These are phyloP conservation scores for Aspergillus carbonarius DNA, from an alignment of 2,329 filamentous ascomycete species.

Conservation along the genomic window DNA sequence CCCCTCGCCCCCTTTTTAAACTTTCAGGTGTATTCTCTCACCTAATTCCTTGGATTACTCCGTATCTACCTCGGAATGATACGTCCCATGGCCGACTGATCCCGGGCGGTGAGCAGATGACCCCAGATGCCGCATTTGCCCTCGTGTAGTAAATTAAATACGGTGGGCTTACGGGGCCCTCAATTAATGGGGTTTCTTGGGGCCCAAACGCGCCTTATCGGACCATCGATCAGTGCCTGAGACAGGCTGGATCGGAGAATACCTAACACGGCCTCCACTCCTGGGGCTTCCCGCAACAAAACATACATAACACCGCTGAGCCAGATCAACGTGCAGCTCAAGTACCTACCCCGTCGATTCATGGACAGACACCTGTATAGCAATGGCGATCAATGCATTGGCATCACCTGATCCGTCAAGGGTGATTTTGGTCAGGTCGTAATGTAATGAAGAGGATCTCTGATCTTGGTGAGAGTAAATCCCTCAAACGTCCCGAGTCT, in stretches of 20 bases:
- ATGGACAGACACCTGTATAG: neutral
- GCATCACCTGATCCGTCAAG: neutral
- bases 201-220: slow-evolving; percentile 2
- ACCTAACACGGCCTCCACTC: neutral
- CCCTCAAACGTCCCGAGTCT: neutral
- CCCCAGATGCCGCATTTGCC: neutral
- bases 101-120: slow-evolving; percentile 2
- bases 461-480: neutral
- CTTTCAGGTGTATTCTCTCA: neutral
- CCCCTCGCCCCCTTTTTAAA: neutral
- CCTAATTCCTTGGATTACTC: neutral
- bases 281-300: neutral
- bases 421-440: neutral
- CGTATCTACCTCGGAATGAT: neutral
- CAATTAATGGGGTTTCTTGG: neutral
- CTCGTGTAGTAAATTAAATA: slow-evolving; percentile 2
- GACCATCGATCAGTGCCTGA: slow-evolving; percentile 2
- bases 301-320: neutral
- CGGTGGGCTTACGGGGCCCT: slow-evolving; percentile 1
- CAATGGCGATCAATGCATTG: neutral
- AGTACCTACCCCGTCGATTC: neutral
- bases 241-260: slow-evolving; percentile 1
- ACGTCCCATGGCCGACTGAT: neutral
- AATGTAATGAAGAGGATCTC: neutral
- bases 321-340: neutral